Evolutionary conservation across 1,139 yeast species (phyloP).

Genomic region (Saccharomyces hybrid): DNA sequence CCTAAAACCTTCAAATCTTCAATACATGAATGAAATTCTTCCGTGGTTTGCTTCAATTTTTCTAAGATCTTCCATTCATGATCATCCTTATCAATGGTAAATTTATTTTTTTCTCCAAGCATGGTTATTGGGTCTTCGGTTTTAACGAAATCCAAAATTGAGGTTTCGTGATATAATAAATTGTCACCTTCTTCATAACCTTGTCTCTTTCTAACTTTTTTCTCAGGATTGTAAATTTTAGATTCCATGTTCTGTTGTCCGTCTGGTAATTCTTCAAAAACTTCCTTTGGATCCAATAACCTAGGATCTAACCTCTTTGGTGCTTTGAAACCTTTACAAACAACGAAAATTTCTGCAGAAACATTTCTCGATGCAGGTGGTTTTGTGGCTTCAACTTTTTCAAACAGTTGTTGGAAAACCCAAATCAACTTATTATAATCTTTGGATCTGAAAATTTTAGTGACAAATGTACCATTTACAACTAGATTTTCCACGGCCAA

Average conservation of each 20-base stretch:
- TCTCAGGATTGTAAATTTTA: conserved; percentile 88
- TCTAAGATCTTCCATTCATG: conserved; percentile 66
- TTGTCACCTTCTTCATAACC: conserved; percentile 97
- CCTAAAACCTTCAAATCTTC: conserved; percentile 92
- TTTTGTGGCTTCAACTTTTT: conserved; percentile 94
- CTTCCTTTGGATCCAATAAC: conserved; percentile 83
- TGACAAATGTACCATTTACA: conserved; percentile 93
- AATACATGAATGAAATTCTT: conserved; percentile 73
- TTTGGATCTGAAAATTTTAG: conserved; percentile 93
- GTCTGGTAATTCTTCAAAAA: conserved; percentile 82
- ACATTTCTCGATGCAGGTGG: conserved; percentile 99
- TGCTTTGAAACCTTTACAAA: conserved; percentile 91
- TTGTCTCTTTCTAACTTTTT: conserved; percentile 81
- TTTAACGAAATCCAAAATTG: conserved; percentile 74
- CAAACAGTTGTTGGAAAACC: conserved; percentile 94
- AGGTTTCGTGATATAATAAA: conserved; percentile 62
- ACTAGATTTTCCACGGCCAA: conserved; percentile 90
- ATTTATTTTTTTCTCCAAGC: conserved; percentile 63
- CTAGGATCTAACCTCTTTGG: conserved; percentile 93
- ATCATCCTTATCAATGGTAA: conserved; percentile 53
- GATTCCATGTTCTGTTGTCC: conserved; percentile 81
- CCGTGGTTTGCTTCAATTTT: conserved; percentile 67
- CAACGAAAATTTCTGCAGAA: conserved; percentile 97
- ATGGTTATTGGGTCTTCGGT: conserved; percentile 78
- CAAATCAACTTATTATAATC: conserved; percentile 95